Evolutionary conservation across 2,329 filamentous ascomycete species (phyloP).

Genomic region (Fusarium devonianum): DNA sequence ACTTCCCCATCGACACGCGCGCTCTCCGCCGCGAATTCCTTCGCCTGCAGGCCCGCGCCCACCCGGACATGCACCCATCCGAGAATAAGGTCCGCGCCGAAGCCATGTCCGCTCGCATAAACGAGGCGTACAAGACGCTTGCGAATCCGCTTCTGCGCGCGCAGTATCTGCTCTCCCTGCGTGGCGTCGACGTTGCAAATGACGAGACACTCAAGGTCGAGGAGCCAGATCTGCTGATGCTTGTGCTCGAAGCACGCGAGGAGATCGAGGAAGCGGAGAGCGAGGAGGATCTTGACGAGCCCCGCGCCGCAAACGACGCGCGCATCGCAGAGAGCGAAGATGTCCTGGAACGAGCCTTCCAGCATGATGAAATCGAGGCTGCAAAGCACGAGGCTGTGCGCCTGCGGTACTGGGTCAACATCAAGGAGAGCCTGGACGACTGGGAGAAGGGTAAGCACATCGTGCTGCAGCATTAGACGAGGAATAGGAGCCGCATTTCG

Average conservation of each 20-base stretch:
- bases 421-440: constrained; percentile 77
- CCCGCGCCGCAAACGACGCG: constrained; percentile 71
- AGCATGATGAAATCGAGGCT: constrained; percentile 66
- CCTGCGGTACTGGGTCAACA: constrained; percentile 90
- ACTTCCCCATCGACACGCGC: constrained; percentile 76
- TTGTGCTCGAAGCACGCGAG: constrained; percentile 82
- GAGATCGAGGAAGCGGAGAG: constrained; percentile 72
- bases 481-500: too few species aligned
- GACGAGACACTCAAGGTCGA: constrained; percentile 79
- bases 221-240: constrained; percentile 73
- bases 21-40: constrained; percentile 86
- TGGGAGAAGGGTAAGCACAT: constrained; percentile 81
- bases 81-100: constrained; percentile 69
- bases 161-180: constrained; percentile 82
- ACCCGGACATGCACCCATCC: constrained; percentile 73
- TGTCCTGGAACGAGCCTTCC: constrained; percentile 70
- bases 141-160: constrained; percentile 79
- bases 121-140: constrained; percentile 90
- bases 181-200: constrained; percentile 78
- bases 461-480: constrained; percentile 57
- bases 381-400: constrained; percentile 77
- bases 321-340: constrained; percentile 70
- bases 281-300: constrained; percentile 67
- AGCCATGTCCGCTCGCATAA: constrained; percentile 81
- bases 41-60: constrained; percentile 76